These are phyloP conservation scores for Cyanophora paradoxa DNA, from an alignment of 78 protist species.

Conservation along the genomic window DNA sequence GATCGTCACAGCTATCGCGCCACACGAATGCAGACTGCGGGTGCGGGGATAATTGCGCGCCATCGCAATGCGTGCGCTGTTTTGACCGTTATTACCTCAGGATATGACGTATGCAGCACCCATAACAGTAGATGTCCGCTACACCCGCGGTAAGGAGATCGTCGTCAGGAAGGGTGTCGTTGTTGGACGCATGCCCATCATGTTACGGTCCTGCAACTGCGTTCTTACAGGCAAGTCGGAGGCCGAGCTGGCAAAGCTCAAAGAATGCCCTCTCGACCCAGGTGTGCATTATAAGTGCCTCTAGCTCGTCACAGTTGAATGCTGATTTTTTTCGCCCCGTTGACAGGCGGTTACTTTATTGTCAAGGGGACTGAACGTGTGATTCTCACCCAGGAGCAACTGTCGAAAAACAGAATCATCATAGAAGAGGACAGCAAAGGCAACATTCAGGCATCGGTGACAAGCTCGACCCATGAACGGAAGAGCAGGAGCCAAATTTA, in stretches of 20 bases:
- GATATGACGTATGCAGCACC: slow-evolving; percentile 97
- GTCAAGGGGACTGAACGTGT: slow-evolving; percentile 88
- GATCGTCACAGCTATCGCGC: neutral
- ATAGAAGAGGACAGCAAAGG: slow-evolving; percentile 79
- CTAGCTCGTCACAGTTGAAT: neutral
- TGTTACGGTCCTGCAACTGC: slow-evolving; percentile 90
- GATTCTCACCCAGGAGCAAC: slow-evolving; percentile 95
- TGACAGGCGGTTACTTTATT: slow-evolving; percentile 75
- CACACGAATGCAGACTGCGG: too few species aligned
- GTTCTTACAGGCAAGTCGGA: slow-evolving; percentile 45
- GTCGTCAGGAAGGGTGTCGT: slow-evolving; percentile 32
- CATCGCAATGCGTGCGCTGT: too few species aligned
- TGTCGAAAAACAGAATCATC: slow-evolving; percentile 91
- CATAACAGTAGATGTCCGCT: slow-evolving; percentile 84
- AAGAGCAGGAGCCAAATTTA: slow-evolving; percentile 35
- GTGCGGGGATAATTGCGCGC: too few species aligned
- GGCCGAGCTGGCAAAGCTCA: slow-evolving; percentile 71
- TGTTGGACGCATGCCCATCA: slow-evolving; percentile 95
- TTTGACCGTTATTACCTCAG: too few species aligned
- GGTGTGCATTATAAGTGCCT: slow-evolving; percentile 82
- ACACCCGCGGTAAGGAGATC: slow-evolving; percentile 57
- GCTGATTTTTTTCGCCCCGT: neutral
- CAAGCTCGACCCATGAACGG: slow-evolving; percentile 82
- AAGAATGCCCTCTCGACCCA: slow-evolving; percentile 96
- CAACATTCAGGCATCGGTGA: slow-evolving; percentile 33